Base-by-base conservation (phyloP, 2,329 filamentous ascomycete species). In the Fusarium tjaetaba region DNA sequence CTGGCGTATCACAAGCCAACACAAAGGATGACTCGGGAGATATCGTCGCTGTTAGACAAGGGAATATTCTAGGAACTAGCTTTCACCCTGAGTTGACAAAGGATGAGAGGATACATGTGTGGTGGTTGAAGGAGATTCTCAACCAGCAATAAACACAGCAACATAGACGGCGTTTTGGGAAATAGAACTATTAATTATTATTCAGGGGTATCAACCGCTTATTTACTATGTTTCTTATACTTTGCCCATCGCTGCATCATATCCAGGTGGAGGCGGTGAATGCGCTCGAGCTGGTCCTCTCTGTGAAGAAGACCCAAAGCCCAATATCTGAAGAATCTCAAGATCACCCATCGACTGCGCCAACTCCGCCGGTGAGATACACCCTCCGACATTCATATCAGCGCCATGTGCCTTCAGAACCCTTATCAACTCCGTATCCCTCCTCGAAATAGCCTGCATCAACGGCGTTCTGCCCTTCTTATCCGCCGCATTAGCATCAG, bases 31-130 rank as follows among this genome's bases (percentile, higher is more conserved):
- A 83, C 48, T 88, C 86, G 6, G 89, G 92, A 5, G 93, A 97
- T 75, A 96, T 98, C 58, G 91, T 98, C 57, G 96, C 96, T 1
- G 94, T 98, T 39, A 88, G 89, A 73, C 95, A 98, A 83, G 94
- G 93, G 2, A 98, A 98, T 82, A 92, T 97, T 1, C 93, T 98
- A 77, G 96, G 95, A 8, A 98, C 93, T 7, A 98, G 95, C 79
- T 99, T 98, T 80, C 96, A 98, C 78, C 96, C 96, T 0, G 96
- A 99, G 82, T 82, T 99, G 81, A 98, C 96, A 0, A 89, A 91
- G 13, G 96, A 99, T 84, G 86, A 91, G 64, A 89, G 96, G 63
- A 97, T 98, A 79, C 96, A 99, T 82, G 87, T 90, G 9, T 98
- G 96, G 96, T 99, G 96, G 96, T 79, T 99, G 80, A 85, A 88